These are phyloP conservation scores for Podospora anserina DNA, from an alignment of 495 filamentous ascomycete genomes.

Conservation along the genomic window DNA sequence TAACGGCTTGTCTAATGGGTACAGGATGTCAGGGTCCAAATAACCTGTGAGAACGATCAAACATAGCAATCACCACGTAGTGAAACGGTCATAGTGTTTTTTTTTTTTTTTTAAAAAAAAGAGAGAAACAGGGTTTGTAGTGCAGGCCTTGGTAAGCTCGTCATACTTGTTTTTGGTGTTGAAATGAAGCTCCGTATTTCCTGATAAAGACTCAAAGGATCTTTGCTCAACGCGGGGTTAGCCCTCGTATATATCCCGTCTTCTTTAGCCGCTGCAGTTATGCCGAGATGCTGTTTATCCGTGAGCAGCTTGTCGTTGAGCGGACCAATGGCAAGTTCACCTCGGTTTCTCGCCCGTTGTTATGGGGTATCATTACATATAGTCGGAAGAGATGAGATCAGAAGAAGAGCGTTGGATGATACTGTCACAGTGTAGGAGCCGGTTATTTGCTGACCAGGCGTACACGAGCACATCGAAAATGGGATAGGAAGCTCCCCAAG, in stretches of 20 bases:
- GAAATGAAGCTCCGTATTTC: background rate
- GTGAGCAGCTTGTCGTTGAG: background rate
- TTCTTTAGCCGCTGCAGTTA: constrained; percentile 2
- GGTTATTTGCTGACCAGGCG: background rate
- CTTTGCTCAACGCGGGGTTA: background rate
- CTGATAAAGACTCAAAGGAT: background rate
- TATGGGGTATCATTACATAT: no score
- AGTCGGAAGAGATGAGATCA: no score
- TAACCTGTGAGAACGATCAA: no score
- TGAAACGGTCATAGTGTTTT: no score
- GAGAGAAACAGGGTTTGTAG: no score
- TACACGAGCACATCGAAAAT: background rate
- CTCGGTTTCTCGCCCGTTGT: background rate
- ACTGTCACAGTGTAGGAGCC: background rate
- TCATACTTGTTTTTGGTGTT: no score
- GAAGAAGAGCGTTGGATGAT: background rate
- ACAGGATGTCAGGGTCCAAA: no score
- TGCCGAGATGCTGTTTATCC: background rate
- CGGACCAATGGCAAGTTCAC: background rate
- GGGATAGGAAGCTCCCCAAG: no score
- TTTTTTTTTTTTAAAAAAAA: no score
- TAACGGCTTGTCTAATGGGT: no score
- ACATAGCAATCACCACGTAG: no score
- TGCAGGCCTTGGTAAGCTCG: background rate
- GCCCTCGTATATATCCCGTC: background rate